phyloP scores from a whole-genome alignment of 495 filamentous ascomycete genomes.

The Xylaria cubensis region DNA sequence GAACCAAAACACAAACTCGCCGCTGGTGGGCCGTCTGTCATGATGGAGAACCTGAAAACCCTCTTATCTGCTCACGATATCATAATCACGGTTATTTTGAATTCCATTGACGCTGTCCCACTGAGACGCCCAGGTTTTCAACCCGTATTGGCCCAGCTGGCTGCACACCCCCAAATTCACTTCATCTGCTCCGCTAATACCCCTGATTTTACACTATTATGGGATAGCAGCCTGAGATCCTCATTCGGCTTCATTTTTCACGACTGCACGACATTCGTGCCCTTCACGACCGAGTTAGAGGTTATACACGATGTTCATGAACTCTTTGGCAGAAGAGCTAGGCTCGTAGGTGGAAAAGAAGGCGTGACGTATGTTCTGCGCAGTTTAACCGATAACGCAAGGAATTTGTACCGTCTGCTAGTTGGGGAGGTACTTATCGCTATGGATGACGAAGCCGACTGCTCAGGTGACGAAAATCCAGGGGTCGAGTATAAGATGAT shows the following conservation, averaged over 20 bases:
- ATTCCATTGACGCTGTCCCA: slow-evolving; percentile 81
- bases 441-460: slow-evolving; percentile 59
- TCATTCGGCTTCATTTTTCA: slow-evolving; percentile 89
- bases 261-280: slow-evolving; percentile 87
- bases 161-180: slow-evolving; percentile 73
- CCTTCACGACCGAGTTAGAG: slow-evolving; percentile 73
- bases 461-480: slow-evolving; percentile 54
- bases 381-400: slow-evolving; percentile 89
- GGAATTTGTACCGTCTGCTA: slow-evolving; percentile 81
- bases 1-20: slow-evolving; percentile 57
- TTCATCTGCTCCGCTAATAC: slow-evolving; percentile 85
- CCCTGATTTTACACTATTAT: slow-evolving; percentile 84
- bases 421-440: slow-evolving; percentile 83
- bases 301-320: slow-evolving; percentile 87
- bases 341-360: slow-evolving; percentile 84
- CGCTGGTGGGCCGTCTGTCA: slow-evolving; percentile 44
- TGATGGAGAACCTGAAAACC: slow-evolving; percentile 61
- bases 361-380: slow-evolving; percentile 91
- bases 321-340: slow-evolving; percentile 82
- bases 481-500: slow-evolving; percentile 88
- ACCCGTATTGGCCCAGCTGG: slow-evolving; percentile 75
- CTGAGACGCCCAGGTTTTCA: slow-evolving; percentile 76
- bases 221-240: slow-evolving; percentile 81
- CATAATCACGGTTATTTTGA: slow-evolving; percentile 73
- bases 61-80: slow-evolving; percentile 51